Conservation (phyloP, 1,284 basidiomycete genomes). For the Inonotus hispidus region DNA sequence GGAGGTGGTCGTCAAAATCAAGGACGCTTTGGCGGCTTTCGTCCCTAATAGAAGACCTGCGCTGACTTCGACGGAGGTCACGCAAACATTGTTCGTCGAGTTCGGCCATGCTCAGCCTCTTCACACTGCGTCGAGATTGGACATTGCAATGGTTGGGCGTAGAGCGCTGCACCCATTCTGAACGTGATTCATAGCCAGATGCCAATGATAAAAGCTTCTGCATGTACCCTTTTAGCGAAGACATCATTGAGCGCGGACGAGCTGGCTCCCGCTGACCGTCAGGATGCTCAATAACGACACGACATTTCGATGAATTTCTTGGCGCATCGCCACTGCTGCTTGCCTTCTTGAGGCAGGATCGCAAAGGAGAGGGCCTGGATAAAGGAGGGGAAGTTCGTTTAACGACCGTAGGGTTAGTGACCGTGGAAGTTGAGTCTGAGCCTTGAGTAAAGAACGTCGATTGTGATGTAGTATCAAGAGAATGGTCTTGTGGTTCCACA, state of each 20-base stretch:
- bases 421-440: not conserved
- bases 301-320: not conserved
- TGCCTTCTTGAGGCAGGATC: not conserved
- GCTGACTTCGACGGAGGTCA: not conserved
- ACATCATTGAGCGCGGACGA: not conserved
- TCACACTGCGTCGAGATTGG: not conserved
- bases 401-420: not conserved
- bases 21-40: not conserved
- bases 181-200: not conserved
- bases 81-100: not conserved
- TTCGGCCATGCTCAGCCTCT: not conserved
- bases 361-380: not conserved
- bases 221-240: not conserved
- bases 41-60: not conserved
- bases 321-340: not conserved
- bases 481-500: not conserved
- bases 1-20: not conserved
- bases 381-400: not conserved
- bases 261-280: not conserved
- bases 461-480: not conserved
- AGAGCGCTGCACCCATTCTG: not conserved
- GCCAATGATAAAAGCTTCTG: not conserved
- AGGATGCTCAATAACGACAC: not conserved
- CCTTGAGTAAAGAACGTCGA: not conserved
- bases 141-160: too few species aligned